phyloP scores from a whole-genome alignment of 352 stramenopile genomes.

The Blastocystis sp. region DNA sequence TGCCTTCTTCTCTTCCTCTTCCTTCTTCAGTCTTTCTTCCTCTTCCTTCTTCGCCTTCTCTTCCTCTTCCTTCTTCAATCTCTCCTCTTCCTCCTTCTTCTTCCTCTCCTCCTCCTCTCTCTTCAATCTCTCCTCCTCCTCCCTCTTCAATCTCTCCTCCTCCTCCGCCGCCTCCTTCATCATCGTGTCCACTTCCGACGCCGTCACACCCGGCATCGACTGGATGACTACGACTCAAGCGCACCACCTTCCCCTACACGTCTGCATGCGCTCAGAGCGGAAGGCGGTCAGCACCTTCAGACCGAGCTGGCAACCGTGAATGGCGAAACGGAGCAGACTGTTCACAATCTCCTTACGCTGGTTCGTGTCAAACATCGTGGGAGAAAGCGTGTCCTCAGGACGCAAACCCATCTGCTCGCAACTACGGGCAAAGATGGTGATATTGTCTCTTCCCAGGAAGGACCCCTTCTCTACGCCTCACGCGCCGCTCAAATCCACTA shows the following conservation, averaged over 20 bases:
- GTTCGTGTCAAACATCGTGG: constrained; percentile 51
- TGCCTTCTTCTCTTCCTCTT: background rate
- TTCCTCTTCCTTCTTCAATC: background rate
- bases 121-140: background rate
- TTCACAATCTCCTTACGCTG: constrained; percentile 65
- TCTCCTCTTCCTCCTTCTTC: background rate
- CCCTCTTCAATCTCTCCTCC: background rate
- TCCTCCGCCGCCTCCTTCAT: constrained; percentile 43
- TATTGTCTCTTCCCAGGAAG: constrained; percentile 58
- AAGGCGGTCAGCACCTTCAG: constrained; percentile 52
- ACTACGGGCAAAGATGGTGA: constrained; percentile 48
- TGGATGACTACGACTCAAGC: constrained; percentile 52
- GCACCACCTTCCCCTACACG: background rate
- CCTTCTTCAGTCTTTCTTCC: constrained; percentile 10
- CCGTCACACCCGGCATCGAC: background rate
- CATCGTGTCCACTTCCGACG: background rate
- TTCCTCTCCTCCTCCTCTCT: background rate
- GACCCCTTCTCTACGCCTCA: constrained; percentile 12
- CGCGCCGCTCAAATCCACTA: background rate
- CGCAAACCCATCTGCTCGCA: constrained; percentile 68
- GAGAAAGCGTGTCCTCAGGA: constrained; percentile 33
- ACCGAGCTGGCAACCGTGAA: constrained; percentile 35
- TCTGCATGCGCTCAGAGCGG: constrained; percentile 17
- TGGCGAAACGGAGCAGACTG: constrained; percentile 52
- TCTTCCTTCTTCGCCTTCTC: background rate